Base-by-base conservation (phyloP, 306 rosid species). In the Medicago ruthenica region DNA sequence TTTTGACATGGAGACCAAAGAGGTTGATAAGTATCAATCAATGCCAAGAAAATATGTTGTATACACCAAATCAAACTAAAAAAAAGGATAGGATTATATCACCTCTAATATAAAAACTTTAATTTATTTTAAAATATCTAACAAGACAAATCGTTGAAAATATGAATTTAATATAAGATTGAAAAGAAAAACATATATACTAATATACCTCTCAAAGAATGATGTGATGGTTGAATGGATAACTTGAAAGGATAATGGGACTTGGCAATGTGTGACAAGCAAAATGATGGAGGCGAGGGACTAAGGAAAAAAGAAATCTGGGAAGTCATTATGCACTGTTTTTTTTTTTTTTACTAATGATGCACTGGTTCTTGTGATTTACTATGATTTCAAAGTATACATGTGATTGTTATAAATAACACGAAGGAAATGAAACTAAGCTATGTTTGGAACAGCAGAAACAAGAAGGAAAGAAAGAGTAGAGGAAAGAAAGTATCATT, bases 121-220 rank as follows among this genome's bases (percentile, higher is more conserved):
- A 8, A 40, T 40, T 40, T 40, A 9, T 8, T 39, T 39, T 1
- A 39, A 39, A 8, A 40, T 8, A 8, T 40, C 2, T 8, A 12
- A 45, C n/a, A 13, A 45, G 12, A 45, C 12, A 12, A 45, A 3
- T 4, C 12, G 6, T 17, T 27, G 4, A 16, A 27, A 65, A 40
- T 0, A n/a, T 14, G 27, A 48, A 50, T 51, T 16, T 48, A 11
- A 51, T 4, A 27, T 24, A 18, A 10, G 0, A 41, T 48, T 47
- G 10, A 53, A 77, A 45, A 39, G 12, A 31, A 22, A 13, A 2
- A 45, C 0, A 14, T 27, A 9, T 6, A 72, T 11, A 13, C n/a
- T 0, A n/a, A 40, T 54, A 17, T 20, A 83, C 84, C 82, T 8
- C 16, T 3, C 0, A 45, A 79, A 50, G 70, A 40, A 40, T 24